Conservation (phyloP, 768 basidiomycete genomes). For the Pulveroboletus sp. region DNA sequence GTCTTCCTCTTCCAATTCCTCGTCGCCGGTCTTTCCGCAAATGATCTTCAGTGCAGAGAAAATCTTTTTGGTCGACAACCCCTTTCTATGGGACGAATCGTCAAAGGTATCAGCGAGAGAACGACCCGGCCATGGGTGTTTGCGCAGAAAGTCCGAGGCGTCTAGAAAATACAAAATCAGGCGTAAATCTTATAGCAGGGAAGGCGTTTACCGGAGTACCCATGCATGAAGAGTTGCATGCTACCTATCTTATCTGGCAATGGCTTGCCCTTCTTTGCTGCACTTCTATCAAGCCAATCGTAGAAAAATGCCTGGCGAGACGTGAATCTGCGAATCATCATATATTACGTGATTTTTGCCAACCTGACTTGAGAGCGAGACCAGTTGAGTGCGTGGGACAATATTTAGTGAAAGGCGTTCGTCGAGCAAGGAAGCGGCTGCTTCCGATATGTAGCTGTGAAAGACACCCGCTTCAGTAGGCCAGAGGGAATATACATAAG, state of each 20-base stretch:
- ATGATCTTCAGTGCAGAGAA: conserved; percentile 68
- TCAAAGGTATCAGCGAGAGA: conserved; percentile 84
- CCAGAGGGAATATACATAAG: not conserved
- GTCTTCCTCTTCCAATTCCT: conserved; percentile 70
- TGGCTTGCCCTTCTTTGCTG: conserved; percentile 77
- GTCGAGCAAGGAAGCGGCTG: conserved; percentile 84
- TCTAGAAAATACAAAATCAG: conserved; percentile 41
- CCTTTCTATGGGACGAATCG: conserved; percentile 75
- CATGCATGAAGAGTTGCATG: conserved; percentile 86
- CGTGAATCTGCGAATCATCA: conserved; percentile 1
- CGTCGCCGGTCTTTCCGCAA: conserved; percentile 82
- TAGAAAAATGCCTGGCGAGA: conserved; percentile 78
- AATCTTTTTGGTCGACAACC: conserved; percentile 64
- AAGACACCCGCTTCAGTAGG: not conserved
- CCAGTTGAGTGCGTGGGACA: conserved; percentile 83
- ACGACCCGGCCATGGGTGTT: conserved; percentile 86
- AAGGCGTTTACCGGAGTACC: conserved; percentile 58
- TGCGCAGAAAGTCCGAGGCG: conserved; percentile 83
- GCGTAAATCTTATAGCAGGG: not conserved
- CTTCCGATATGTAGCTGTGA: conserved; percentile 80
- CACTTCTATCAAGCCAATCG: conserved; percentile 84
- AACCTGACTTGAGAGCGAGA: conserved; percentile 74
- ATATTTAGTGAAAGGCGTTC: conserved; percentile 70
- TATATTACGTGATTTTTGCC: conserved; percentile 5
- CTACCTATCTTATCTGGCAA: conserved; percentile 88